Evolutionary conservation across 2,329 filamentous ascomycete species (phyloP).

Genomic region (Talaromyces islandicus): DNA sequence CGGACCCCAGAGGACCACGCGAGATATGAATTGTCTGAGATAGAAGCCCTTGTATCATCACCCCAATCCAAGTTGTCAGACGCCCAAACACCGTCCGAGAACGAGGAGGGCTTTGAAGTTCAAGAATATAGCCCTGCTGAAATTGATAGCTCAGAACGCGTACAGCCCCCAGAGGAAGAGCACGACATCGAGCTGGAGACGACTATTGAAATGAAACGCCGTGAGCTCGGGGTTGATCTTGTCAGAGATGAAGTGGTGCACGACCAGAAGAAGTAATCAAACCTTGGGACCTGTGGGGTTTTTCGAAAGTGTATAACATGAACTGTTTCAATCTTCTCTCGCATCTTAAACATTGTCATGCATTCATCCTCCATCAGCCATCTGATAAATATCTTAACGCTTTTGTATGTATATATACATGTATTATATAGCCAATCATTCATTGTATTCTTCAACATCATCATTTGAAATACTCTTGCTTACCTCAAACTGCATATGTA

Average conservation of each 20-base stretch:
- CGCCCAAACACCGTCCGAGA: background rate
- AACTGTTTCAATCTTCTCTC: background rate
- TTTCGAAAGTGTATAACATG: background rate
- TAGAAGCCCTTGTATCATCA: background rate
- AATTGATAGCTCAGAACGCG: slow-evolving; percentile 5
- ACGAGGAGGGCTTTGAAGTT: background rate
- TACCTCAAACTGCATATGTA: no score
- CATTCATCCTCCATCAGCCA: background rate
- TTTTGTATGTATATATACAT: background rate
- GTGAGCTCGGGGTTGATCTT: slow-evolving; percentile 4
- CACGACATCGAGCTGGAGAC: slow-evolving; percentile 22
- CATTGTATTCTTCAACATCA: background rate
- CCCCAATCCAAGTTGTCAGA: background rate
- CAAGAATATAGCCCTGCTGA: slow-evolving; percentile 3
- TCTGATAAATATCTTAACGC: background rate
- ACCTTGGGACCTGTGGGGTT: background rate
- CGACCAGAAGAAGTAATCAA: background rate
- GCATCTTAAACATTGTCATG: background rate
- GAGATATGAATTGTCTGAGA: background rate
- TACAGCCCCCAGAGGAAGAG: slow-evolving; percentile 18
- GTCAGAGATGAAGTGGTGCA: slow-evolving; percentile 15
- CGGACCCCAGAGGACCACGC: background rate
- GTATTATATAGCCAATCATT: background rate
- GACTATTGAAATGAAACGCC: slow-evolving; percentile 13
- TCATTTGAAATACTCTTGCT: background rate